Percentiles rank a stretch among this genome's conserved stretches.
These are phyloP conservation scores for Didymella lethalis DNA, from an alignment of 2,329 filamentous ascomycete species.

Conservation along the genomic window DNA sequence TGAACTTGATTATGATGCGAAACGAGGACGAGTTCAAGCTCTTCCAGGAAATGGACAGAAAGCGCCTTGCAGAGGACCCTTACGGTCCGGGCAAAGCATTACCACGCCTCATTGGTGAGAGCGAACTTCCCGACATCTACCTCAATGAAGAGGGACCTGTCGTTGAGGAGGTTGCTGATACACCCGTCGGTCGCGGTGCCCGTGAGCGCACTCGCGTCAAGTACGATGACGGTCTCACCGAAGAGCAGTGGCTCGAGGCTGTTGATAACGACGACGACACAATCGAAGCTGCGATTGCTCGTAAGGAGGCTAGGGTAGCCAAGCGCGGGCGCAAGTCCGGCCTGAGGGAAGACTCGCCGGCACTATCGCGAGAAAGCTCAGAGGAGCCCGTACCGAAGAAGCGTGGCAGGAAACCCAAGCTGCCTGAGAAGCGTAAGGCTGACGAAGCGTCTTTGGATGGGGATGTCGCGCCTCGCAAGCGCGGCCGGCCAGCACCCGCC, in stretches of 20 bases:
- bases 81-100: constrained; percentile 78
- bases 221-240: constrained; percentile 96
- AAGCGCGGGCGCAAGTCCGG: constrained; percentile 73
- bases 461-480: constrained; percentile 71
- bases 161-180: constrained; percentile 78
- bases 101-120: constrained; percentile 84
- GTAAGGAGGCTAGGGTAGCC: constrained; percentile 86
- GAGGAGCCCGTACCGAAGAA: constrained; percentile 80
- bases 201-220: constrained; percentile 93
- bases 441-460: constrained; percentile 70
- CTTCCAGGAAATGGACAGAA: constrained; percentile 85
- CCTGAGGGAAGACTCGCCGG: constrained; percentile 73
- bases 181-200: constrained; percentile 80
- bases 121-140: constrained; percentile 93
- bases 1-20: constrained; percentile 93
- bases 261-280: constrained; percentile 96
- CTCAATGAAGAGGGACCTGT: constrained; percentile 84
- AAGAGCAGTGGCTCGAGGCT: constrained; percentile 98
- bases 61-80: constrained; percentile 68
- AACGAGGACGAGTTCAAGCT: constrained; percentile 77
- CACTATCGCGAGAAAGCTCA: constrained; percentile 80
- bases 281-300: constrained; percentile 88
- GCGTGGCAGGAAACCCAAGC: constrained; percentile 78
- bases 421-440: constrained; percentile 85
- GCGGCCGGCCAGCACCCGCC: constrained; percentile 67